Percentiles rank a stretch among this genome's conserved stretches.
These are phyloP conservation scores for Austroboletus olivaceoglutinosus DNA, from an alignment of 1,284 basidiomycete species.

Conservation along the genomic window DNA sequence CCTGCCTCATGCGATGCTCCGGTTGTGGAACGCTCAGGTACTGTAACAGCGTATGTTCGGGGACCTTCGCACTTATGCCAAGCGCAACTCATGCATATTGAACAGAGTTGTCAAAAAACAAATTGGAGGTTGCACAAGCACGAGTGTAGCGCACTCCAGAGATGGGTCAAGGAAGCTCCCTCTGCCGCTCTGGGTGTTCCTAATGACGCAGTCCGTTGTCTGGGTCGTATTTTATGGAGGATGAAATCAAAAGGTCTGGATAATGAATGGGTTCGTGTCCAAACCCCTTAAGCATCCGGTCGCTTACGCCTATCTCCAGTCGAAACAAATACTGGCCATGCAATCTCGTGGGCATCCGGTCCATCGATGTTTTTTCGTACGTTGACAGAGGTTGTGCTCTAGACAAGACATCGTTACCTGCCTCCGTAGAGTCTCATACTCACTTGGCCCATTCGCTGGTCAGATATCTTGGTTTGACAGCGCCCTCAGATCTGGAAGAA, in stretches of 20 bases:
- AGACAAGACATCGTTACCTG: conserved; percentile 43
- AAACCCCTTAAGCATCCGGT: not conserved
- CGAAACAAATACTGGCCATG: conserved; percentile 63
- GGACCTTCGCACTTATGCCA: not conserved
- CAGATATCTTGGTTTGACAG: conserved; percentile 59
- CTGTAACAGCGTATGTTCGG: conserved; percentile 58
- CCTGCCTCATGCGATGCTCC: conserved; percentile 63
- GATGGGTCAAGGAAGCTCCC: conserved; percentile 52
- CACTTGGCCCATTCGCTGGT: conserved; percentile 70
- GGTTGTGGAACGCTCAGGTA: conserved; percentile 69
- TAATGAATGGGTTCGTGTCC: conserved; percentile 57
- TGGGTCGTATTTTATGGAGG: conserved; percentile 74
- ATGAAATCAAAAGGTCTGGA: conserved; percentile 53
- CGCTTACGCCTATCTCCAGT: conserved; percentile 40
- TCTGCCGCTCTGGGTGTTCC: conserved; percentile 52
- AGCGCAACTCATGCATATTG: not conserved
- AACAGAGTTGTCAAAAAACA: conserved; percentile 68
- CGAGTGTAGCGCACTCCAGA: conserved; percentile 71
- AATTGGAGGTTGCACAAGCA: conserved; percentile 78
- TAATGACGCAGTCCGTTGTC: conserved; percentile 69
- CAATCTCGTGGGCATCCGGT: conserved; percentile 64
- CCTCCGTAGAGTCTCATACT: conserved; percentile 55
- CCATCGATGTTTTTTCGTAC: not conserved
- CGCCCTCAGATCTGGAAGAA: conserved; percentile 54
- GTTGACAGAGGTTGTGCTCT: conserved; percentile 36